A percentile compares a stretch with the other conserved stretches of the same genome.
phyloP scores from a whole-genome alignment of 192 early-diverging fungal species.

The Radiomyces spectabilis region DNA sequence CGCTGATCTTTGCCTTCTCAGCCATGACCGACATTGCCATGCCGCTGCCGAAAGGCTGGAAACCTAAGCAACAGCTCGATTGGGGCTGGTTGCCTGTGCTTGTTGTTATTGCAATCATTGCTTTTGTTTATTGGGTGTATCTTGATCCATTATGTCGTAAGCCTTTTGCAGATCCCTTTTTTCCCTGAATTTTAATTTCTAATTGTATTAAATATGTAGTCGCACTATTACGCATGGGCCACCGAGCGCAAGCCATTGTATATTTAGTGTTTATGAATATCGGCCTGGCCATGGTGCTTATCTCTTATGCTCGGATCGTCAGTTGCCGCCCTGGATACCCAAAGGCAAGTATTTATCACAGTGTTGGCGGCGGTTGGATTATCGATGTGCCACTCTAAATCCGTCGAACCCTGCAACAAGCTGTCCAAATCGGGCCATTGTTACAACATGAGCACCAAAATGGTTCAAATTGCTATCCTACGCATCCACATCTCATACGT shows the following conservation, averaged over 20 bases:
- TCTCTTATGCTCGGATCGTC: slow-evolving; percentile 37
- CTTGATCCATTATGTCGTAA: slow-evolving; percentile 13
- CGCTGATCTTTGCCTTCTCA: slow-evolving; percentile 13
- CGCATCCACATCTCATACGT: not conserved
- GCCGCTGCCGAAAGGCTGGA: slow-evolving; percentile 12
- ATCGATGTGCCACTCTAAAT: no score
- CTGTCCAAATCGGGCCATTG: no score
- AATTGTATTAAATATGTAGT: slow-evolving; percentile 2
- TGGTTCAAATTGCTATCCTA: not conserved
- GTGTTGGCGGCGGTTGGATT: no score
- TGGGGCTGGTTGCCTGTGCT: slow-evolving; percentile 21
- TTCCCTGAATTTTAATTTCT: not conserved
- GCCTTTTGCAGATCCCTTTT: not conserved
- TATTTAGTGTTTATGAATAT: slow-evolving; percentile 29
- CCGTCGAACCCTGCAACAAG: no score
- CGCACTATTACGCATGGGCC: slow-evolving; percentile 3
- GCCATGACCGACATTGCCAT: slow-evolving; percentile 13
- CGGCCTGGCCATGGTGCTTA: slow-evolving; percentile 25
- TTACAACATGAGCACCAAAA: no score
- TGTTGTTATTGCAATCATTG: slow-evolving; percentile 8
- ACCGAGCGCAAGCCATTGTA: slow-evolving; percentile 11
- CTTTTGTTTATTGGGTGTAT: slow-evolving; percentile 16
- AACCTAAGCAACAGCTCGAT: slow-evolving; percentile 14
- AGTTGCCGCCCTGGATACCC: slow-evolving; percentile 34
- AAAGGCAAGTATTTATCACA: slow-evolving; percentile 5